Conservation (phyloP, 257 asterid genomes). For the Solanum appendiculatum region DNA sequence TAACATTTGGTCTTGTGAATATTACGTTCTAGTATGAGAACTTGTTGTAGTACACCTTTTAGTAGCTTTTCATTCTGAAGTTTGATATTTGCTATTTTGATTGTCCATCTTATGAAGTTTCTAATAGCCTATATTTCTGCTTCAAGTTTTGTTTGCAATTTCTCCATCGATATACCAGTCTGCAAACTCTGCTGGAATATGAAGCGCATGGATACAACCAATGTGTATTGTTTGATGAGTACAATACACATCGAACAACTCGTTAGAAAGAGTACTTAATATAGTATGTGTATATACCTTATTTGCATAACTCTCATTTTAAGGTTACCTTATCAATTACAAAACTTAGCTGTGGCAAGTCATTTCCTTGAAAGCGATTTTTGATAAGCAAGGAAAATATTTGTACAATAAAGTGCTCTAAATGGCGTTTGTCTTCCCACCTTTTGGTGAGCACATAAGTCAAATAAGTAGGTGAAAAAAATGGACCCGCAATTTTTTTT, state of each 20-base stretch:
- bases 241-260: neutral
- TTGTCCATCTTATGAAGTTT: neutral
- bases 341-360: neutral
- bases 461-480: neutral
- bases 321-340: neutral
- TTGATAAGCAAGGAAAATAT: too few species aligned
- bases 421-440: neutral
- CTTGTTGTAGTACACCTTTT: neutral
- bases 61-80: neutral
- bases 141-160: neutral
- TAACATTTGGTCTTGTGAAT: slow-evolving; percentile 1
- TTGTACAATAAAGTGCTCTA: neutral
- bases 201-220: neutral
- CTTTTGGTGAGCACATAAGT: neutral
- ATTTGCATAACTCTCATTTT: neutral
- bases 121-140: neutral
- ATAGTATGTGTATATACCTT: neutral
- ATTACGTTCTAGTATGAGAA: neutral
- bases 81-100: neutral
- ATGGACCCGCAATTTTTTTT: neutral
- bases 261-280: neutral
- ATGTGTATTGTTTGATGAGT: neutral
- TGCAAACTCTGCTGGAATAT: neutral
- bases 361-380: too few species aligned
- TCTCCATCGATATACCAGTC: slow-evolving; percentile 2